Evolutionary conservation across 2,329 filamentous ascomycete species (phyloP).

Genomic region (Cercospora sp.): DNA sequence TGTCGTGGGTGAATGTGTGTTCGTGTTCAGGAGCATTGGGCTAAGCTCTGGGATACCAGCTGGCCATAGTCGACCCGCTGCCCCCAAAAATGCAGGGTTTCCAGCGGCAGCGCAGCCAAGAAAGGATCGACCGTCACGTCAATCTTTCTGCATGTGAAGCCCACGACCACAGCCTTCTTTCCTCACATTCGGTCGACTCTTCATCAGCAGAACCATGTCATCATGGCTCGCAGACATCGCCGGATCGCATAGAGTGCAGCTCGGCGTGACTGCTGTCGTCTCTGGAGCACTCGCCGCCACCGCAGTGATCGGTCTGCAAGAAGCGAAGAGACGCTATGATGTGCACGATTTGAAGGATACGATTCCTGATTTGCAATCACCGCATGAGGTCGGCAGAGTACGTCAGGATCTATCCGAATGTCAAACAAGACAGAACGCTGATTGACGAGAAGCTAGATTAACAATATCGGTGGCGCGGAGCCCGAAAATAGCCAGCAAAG

Average conservation of each 20-base stretch:
- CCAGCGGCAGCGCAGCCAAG: neutral
- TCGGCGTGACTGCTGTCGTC: constrained; percentile 68
- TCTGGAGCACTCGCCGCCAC: constrained; percentile 52
- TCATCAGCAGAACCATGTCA: constrained; percentile 5
- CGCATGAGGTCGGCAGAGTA: constrained; percentile 55
- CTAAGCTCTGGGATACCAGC: neutral
- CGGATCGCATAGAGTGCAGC: constrained; percentile 56
- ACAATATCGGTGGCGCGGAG: constrained; percentile 59
- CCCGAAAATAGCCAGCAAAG: constrained; percentile 40
- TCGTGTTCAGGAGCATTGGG: constrained; percentile 5
- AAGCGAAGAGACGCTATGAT: constrained; percentile 55
- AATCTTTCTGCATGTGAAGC: constrained; percentile 9
- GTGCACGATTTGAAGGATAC: constrained; percentile 61
- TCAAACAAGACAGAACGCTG: constrained; percentile 33
- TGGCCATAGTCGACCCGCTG: neutral
- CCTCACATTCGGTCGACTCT: neutral
- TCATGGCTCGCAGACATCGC: constrained; percentile 47
- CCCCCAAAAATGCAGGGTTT: neutral
- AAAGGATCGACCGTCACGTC: constrained; percentile 3
- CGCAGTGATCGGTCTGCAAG: constrained; percentile 59
- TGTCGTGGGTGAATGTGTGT: neutral
- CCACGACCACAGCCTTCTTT: neutral
- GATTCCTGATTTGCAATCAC: constrained; percentile 57
- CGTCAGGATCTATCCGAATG: constrained; percentile 14
- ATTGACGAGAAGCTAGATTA: constrained; percentile 54